phyloP scores from a whole-genome alignment of 2,329 filamentous ascomycete species.

The Sporothrix mexicana region DNA sequence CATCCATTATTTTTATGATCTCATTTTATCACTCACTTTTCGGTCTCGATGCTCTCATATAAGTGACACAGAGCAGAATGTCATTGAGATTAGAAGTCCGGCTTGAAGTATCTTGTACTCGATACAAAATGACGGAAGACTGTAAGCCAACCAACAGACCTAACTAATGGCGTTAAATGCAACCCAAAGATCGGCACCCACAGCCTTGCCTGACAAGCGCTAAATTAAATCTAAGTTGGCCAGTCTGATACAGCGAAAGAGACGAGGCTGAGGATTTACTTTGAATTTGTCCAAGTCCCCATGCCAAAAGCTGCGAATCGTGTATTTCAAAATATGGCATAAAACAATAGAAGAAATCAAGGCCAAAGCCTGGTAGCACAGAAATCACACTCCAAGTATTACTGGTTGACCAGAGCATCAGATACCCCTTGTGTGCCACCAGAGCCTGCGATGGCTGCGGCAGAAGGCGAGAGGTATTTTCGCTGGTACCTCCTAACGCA shows the following conservation, averaged over 20 bases:
- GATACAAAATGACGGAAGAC: neutral
- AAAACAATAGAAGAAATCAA: neutral
- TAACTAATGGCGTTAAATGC: neutral
- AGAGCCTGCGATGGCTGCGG: neutral
- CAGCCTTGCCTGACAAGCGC: slow-evolving; percentile 23
- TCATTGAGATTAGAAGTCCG: too few relatives aligned
- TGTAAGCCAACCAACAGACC: neutral
- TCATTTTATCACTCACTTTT: too few relatives aligned
- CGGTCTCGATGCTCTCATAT: too few relatives aligned
- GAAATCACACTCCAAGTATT: too few relatives aligned
- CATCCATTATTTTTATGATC: too few relatives aligned
- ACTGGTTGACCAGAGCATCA: too few relatives aligned
- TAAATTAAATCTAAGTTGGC: neutral
- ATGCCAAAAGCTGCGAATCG: too few relatives aligned
- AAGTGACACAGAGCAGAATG: too few relatives aligned
- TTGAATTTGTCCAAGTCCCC: neutral
- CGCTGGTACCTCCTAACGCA: too few relatives aligned
- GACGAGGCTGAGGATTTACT: slow-evolving; percentile 10
- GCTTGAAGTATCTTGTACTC: too few relatives aligned
- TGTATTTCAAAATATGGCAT: neutral
- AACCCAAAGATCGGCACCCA: slow-evolving; percentile 3
- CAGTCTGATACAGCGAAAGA: neutral
- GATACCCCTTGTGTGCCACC: neutral
- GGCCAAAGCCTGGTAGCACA: too few relatives aligned
- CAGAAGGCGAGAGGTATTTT: neutral